Base-by-base conservation (phyloP, 345 rosid species). In the Hibiscus syriacus region DNA sequence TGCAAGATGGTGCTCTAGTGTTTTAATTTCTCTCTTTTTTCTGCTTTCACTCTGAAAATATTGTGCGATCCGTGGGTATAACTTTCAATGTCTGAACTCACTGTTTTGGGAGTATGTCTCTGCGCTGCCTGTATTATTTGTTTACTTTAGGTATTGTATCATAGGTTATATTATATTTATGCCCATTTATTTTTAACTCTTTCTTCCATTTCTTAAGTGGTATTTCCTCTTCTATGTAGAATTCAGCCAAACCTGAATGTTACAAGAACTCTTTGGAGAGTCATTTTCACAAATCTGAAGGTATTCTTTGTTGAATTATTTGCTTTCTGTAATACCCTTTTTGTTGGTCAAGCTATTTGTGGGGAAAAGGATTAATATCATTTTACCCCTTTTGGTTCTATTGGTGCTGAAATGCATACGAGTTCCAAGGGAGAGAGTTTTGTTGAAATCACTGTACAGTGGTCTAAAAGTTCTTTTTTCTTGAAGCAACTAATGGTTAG, bases 151-250 rank as follows among this genome's bases (percentile, higher is more conserved):
- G 25, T 49, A 19, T 49, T 49, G 23, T 49, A 20, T 50, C 20
- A 20, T 20, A 50, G 55, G 50, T 62, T 43, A 20, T 6, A 34
- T 22, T 54, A 36, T 16, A 53, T 53, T 54, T 12, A 53, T 8
- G 19, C 34, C 2, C 23, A 20, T 8, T 36, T 23, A 66, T 11
- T 50, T 27, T 5, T 46, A 49, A 48, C 16, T 34, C 23, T 30
- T 41, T 17, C 14, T 48, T 25, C 26, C 17, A 11, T 23, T 54
- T 54, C 32, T 54, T 25, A 39, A 5, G 27, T 52, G 5, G 53
- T 13, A 55, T 70, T 71, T 64, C 62, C 73, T 59, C 29, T 30
- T 68, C 66, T 48, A 2, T 75, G 74, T 83, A 92, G 98, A 80
- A 55, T 50, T 69, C 77, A 45, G 64, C 59, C 14, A 70, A 73